Evolutionary conservation across 345 rosid species (phyloP), one percentile per base, ranked within the genome.

Genomic region (Atalantia buxifolia): DNA sequence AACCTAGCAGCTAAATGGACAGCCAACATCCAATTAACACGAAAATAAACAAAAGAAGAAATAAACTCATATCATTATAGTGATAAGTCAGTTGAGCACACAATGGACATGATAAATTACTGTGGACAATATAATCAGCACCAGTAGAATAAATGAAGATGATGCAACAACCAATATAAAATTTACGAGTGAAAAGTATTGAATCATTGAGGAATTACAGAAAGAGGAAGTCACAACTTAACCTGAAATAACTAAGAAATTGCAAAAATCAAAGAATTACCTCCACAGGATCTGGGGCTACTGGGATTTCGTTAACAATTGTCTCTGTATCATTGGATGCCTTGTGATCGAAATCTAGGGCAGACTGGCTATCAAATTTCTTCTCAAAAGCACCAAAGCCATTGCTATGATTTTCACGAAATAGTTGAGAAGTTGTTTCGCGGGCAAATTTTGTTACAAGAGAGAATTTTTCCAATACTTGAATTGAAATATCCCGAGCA

Each of bases 401-500:
- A 84, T 90, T 90, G 73, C 78, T 85, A 25, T 83, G 86, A 78
- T 81, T 83, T 78, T 92, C 98, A 14, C 92, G 87, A 79, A 96
- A 93, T 36, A 94, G 82, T 78, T 92, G 99, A 31, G 97, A 87
- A 78, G 98, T 94, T 70, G 98, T 92, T 30, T 96, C 98, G 57
- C 98, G 86, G 33, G 97, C 98, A 90, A 94, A 94, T 86, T 90
- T 94, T 30, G 99, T 92, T 76, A 96, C 98, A 66, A 89, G 92
- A 78, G 99, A 96, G 78, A 94, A 96, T 81, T 92, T 96, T 86
- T 92, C 99, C 82, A 96, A 74, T 67, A 94, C 92, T 33, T 92
- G 93, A 78, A 94, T 93, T 69, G 98, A 90, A 71, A 94, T 89
- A 83, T 96, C 99, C 64, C 93, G 91, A 85, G 94, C 85, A 79